Evolutionary conservation across 2,329 filamentous ascomycete species (phyloP).

Genomic region (Leptographium radiaticola): DNA sequence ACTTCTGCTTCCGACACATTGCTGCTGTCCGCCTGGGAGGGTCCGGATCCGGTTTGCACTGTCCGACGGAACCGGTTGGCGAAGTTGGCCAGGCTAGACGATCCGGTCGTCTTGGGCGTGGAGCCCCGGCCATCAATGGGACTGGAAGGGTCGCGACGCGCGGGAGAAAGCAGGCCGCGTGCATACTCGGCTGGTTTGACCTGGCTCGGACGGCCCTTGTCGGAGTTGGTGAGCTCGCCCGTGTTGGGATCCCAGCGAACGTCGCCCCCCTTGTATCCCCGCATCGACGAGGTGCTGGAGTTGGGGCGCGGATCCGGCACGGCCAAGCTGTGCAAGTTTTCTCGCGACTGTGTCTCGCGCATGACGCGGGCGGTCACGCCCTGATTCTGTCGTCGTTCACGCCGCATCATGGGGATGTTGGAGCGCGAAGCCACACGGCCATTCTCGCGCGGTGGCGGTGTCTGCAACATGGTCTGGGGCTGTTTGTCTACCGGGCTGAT

Average conservation of each 20-base stretch:
- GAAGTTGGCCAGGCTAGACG: conserved; percentile 23
- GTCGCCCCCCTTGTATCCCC: conserved; percentile 22
- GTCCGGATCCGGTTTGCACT: conserved; percentile 15
- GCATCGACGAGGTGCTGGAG: conserved; percentile 4
- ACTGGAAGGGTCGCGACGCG: conserved; percentile 6
- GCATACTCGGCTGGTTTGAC: conserved; percentile 40
- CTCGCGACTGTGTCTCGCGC: conserved; percentile 25
- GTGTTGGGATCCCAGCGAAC: conserved; percentile 53
- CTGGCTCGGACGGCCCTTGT: conserved; percentile 41
- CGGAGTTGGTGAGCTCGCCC: conserved; percentile 48
- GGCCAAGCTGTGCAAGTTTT: conserved; percentile 16
- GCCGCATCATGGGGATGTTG: conserved; percentile 39
- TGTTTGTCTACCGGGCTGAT: conserved; percentile 33
- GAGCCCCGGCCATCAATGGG: not conserved
- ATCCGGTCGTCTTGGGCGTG: conserved; percentile 6
- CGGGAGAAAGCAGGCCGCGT: conserved; percentile 21
- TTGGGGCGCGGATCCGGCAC: conserved; percentile 14
- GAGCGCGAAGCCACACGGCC: conserved; percentile 8
- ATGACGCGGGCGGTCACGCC: conserved; percentile 23
- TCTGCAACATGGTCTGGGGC: not conserved
- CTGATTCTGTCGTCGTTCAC: conserved; percentile 32
- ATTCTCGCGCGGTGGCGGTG: not conserved
- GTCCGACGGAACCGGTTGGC: conserved; percentile 32
- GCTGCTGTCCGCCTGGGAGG: not conserved
- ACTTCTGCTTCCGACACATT: not conserved